Percentiles rank a stretch among this genome's conserved stretches.
These are phyloP conservation scores for Bipolaris zeicola DNA, from an alignment of 2,329 filamentous ascomycete species.

Conservation along the genomic window DNA sequence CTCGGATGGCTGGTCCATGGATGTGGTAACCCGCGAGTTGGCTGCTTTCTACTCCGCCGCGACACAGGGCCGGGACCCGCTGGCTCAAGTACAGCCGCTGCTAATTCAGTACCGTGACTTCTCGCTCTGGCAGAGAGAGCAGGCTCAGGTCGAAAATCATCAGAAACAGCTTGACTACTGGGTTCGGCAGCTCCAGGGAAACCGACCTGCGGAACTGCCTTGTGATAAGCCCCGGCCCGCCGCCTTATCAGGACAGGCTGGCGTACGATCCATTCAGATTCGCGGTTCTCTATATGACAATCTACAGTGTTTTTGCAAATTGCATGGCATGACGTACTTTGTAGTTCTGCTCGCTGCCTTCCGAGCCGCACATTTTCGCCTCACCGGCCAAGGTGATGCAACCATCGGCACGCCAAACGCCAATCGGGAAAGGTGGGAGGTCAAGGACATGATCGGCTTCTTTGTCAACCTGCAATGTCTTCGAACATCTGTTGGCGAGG, in stretches of 20 bases:
- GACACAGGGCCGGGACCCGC: neutral
- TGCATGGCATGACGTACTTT: neutral
- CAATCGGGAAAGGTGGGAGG: constrained; percentile 9
- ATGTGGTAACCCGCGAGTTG: constrained; percentile 5
- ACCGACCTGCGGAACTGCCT: constrained; percentile 3
- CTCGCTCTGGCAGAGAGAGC: constrained; percentile 2
- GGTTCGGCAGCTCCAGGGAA: neutral
- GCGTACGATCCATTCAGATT: neutral
- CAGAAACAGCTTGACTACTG: constrained; percentile 2
- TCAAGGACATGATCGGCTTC: constrained; percentile 17
- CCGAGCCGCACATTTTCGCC: constrained; percentile 10
- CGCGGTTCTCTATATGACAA: neutral
- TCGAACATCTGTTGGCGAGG: constrained; percentile 7
- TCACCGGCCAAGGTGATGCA: constrained; percentile 12
- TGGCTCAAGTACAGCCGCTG: neutral
- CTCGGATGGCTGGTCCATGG: constrained; percentile 16
- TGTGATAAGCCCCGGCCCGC: constrained; percentile 5
- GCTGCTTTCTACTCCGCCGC: neutral
- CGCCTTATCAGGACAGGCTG: neutral
- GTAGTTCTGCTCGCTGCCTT: constrained; percentile 12
- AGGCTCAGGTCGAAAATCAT: neutral
- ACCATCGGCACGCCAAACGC: constrained; percentile 12
- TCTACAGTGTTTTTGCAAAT: neutral
- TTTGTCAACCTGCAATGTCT: constrained; percentile 19
- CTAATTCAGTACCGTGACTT: constrained; percentile 4